Evolutionary conservation across 768 basidiomycete species (phyloP), one percentile per base, ranked within the genome.

Genomic region (Suillus ampliporus): DNA sequence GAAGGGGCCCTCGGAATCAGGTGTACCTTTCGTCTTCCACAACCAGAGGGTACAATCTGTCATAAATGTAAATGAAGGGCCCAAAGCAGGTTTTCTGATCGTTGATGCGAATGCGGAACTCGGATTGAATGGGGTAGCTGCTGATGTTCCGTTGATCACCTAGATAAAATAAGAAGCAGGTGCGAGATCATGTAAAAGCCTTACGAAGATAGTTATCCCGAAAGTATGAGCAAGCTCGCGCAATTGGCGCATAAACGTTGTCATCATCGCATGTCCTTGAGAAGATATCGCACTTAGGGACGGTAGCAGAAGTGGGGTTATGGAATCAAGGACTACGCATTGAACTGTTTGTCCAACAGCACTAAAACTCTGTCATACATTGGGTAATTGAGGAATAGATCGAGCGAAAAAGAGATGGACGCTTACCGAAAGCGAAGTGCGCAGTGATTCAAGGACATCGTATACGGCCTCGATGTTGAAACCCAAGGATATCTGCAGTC

Each of bases 1-100:
- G 43, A 61, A 63, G 51, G 65, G 70, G 56, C 54, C 47, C 28
- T 76, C 72, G 15, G 53, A 37, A 4, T 57, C 65, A 23, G 57
- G 35, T 8, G 35, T 21, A 37, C 65, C 67, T 11, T 65, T 60
- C 3, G 64, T 67, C 37, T 67, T 74, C 11, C 83, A 78, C 11
- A 92, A 77, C 91, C 91, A 93, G n/a, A 94, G 66, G 0, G 89
- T 90, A 17, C 84, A 86, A 68, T 93, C 92, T 2, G 86, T 84
- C 72, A 91, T 74, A 72, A 85, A 90, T 8, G 87, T 79, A 64
- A 93, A 94, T 1, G 90, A 88, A 1, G 91, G 87, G 0, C 91
- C 92, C 15, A 94, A 78, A 1, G 90, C 89, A 5, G 91, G 90
- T 68, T 90, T 92, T 61, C 84, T 79, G 9, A 72, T 76, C 1